Percentiles rank a stretch among this genome's conserved stretches.
These are phyloP conservation scores for Lentithecium fluviatile DNA, from an alignment of 495 filamentous ascomycete species.

Conservation along the genomic window DNA sequence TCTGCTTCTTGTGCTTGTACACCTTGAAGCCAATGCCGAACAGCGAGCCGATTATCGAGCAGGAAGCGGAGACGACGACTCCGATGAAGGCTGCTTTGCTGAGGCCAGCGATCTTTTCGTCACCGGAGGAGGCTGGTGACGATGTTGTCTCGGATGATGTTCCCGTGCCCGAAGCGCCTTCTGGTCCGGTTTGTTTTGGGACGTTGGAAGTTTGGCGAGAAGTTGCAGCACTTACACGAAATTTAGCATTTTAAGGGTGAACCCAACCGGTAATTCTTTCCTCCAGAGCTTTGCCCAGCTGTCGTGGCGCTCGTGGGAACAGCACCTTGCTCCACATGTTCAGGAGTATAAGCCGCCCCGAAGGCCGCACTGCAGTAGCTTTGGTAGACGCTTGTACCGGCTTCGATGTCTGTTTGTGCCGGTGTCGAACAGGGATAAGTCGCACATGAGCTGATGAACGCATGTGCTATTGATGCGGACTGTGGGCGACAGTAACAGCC, in stretches of 20 bases:
- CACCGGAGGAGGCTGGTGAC: not conserved
- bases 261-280: not conserved
- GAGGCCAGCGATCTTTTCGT: conserved; percentile 8
- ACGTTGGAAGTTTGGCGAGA: not conserved
- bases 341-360: conserved; percentile 1
- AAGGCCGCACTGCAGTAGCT: conserved; percentile 8
- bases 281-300: no score
- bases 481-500: conserved; percentile 3
- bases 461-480: conserved; percentile 1
- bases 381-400: not conserved
- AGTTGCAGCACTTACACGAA: not conserved
- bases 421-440: conserved; percentile 12
- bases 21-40: conserved; percentile 19
- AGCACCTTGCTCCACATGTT: not conserved
- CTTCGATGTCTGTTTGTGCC: not conserved
- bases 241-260: no score
- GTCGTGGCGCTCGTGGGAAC: not conserved
- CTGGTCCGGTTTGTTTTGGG: not conserved
- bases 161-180: not conserved
- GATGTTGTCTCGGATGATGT: not conserved
- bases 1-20: conserved; percentile 13
- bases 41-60: not conserved
- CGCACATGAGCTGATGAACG: conserved; percentile 8
- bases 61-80: conserved; percentile 5
- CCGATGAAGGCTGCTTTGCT: conserved; percentile 16